Percentiles rank a stretch among this genome's conserved stretches.
Conservation (phyloP, 2,329 filamentous ascomycete species). For the Onygenales sp. region DNA sequence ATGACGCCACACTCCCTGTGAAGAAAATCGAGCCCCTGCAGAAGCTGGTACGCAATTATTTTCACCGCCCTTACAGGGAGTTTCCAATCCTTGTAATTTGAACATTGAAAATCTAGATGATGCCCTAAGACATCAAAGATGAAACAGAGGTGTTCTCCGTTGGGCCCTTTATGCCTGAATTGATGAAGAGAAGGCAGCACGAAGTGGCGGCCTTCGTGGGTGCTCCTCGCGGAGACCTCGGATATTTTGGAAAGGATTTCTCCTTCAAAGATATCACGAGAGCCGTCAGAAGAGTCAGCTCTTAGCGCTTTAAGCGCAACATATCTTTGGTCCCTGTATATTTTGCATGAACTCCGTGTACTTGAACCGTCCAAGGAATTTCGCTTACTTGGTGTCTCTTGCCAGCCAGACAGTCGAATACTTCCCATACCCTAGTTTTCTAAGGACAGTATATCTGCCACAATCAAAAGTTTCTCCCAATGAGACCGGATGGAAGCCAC, state of each 20-base stretch:
- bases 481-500: slow-evolving; percentile 81
- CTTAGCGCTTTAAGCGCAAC: slow-evolving; percentile 17
- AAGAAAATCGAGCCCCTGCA: slow-evolving; percentile 19
- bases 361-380: background rate
- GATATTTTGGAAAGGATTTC: slow-evolving; percentile 15
- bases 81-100: slow-evolving; percentile 14
- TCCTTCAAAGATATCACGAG: slow-evolving; percentile 16
- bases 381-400: slow-evolving; percentile 55
- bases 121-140: slow-evolving; percentile 19
- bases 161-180: slow-evolving; percentile 19
- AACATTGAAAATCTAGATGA: slow-evolving; percentile 15
- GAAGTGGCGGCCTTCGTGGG: slow-evolving; percentile 14
- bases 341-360: slow-evolving; percentile 6
- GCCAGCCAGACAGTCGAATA: slow-evolving; percentile 81
- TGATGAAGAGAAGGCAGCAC: slow-evolving; percentile 15
- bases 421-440: slow-evolving; percentile 89
- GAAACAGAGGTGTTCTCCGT: slow-evolving; percentile 21
- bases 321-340: slow-evolving; percentile 13
- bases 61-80: slow-evolving; percentile 16
- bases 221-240: slow-evolving; percentile 9
- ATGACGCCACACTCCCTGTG: slow-evolving; percentile 17
- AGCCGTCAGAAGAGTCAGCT: slow-evolving; percentile 18
- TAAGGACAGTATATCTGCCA: slow-evolving; percentile 80
- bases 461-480: slow-evolving; percentile 90
- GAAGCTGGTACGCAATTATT: slow-evolving; percentile 16